These are phyloP conservation scores for Pseudopediastrum boryanum DNA, from an alignment of 139 green algal genomes.

Conservation along the genomic window DNA sequence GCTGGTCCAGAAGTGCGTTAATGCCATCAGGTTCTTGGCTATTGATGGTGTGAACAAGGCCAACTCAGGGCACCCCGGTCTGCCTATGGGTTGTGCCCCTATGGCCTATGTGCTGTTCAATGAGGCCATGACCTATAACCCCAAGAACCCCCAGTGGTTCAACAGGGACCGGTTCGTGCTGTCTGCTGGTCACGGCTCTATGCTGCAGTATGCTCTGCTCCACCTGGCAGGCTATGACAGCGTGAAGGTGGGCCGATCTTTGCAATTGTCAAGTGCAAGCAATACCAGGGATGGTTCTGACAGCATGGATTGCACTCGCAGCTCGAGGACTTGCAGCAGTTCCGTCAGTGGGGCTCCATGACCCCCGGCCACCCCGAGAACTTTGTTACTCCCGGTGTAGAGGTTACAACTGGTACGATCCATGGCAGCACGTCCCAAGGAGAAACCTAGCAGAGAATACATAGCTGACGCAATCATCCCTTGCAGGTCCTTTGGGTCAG, in stretches of 20 bases:
- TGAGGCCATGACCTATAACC: slow-evolving; percentile 95
- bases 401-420: slow-evolving; percentile 96
- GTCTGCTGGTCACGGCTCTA: slow-evolving; percentile 98
- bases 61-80: slow-evolving; percentile 92
- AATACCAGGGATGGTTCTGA: not conserved
- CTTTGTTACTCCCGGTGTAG: slow-evolving; percentile 93
- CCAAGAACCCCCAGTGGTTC: slow-evolving; percentile 92
- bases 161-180: slow-evolving; percentile 99
- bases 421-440: no score
- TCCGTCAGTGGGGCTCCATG: slow-evolving; percentile 94
- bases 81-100: slow-evolving; percentile 93
- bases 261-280: not conserved
- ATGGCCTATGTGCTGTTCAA: slow-evolving; percentile 98
- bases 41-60: slow-evolving; percentile 79
- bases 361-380: slow-evolving; percentile 99
- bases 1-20: slow-evolving; percentile 52
- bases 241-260: slow-evolving; percentile 64
- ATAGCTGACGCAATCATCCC: no score
- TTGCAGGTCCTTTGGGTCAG: slow-evolving; percentile 91
- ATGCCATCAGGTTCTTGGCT: slow-evolving; percentile 90
- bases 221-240: slow-evolving; percentile 95
- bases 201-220: slow-evolving; percentile 98
- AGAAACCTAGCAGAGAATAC: not conserved
- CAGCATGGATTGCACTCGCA: no score
- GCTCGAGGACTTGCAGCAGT: slow-evolving; percentile 96